A percentile compares a stretch with the other conserved stretches of the same genome.
Evolutionary conservation across 169 alveolate genomes (phyloP).

Genomic region (Fabrea salina): DNA sequence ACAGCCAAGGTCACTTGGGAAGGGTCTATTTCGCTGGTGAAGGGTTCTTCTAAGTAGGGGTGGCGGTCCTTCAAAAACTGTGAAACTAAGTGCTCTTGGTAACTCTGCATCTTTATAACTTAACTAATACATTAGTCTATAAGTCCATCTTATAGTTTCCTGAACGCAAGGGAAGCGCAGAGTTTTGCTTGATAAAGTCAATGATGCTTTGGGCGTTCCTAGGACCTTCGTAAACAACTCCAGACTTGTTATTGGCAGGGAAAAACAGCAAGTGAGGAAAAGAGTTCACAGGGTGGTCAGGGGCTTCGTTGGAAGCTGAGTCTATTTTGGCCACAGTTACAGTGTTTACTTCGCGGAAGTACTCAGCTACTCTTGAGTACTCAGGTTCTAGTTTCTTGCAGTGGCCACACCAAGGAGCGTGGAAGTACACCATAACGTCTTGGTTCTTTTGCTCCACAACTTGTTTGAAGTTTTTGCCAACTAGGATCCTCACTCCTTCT

Average conservation of each 20-base stretch:
- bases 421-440: slow-evolving; percentile 75
- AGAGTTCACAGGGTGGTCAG: slow-evolving; percentile 48
- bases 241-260: slow-evolving; percentile 40
- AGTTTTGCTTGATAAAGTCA: slow-evolving; percentile 12
- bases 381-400: slow-evolving; percentile 65
- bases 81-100: slow-evolving; percentile 48
- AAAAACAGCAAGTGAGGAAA: slow-evolving; percentile 74
- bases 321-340: slow-evolving; percentile 67
- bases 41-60: slow-evolving; percentile 52
- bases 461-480: slow-evolving; percentile 39
- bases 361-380: slow-evolving; percentile 65
- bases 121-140: too few relatives aligned
- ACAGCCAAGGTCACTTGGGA: slow-evolving; percentile 41
- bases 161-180: too few relatives aligned
- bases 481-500: slow-evolving; percentile 36
- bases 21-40: slow-evolving; percentile 49
- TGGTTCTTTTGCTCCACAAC: slow-evolving; percentile 52
- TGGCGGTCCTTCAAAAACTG: slow-evolving; percentile 43
- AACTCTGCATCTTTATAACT: slow-evolving; percentile 38
- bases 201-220: slow-evolving; percentile 31
- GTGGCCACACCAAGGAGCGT: slow-evolving; percentile 83
- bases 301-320: slow-evolving; percentile 70
- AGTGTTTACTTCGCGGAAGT: slow-evolving; percentile 39
- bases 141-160: too few relatives aligned
- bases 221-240: slow-evolving; percentile 24